phyloP scores from a whole-genome alignment of 345 rosid genomes.

The Dipteronia dyeriana region DNA sequence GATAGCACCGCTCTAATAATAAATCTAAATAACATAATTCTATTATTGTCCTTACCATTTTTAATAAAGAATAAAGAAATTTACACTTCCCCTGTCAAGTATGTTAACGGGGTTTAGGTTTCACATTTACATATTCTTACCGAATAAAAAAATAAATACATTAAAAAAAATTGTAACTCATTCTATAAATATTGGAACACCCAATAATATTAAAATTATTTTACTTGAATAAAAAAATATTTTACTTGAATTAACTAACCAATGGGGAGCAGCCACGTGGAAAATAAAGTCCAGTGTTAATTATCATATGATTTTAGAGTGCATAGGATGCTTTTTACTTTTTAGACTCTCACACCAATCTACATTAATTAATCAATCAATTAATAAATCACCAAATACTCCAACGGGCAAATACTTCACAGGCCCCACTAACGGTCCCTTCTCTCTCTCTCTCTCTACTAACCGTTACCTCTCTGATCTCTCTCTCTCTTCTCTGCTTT shows the following conservation, averaged over 20 bases:
- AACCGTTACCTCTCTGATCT: not conserved
- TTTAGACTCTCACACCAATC: not conserved
- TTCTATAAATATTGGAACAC: too few relatives aligned
- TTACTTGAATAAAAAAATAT: too few relatives aligned
- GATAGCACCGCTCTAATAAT: too few relatives aligned
- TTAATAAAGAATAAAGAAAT: too few relatives aligned
- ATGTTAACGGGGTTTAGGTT: too few relatives aligned
- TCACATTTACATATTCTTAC: too few relatives aligned
- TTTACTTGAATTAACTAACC: not conserved
- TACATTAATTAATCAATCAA: not conserved
- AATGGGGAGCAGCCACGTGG: not conserved
- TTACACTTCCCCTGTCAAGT: too few relatives aligned
- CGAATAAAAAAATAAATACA: too few relatives aligned
- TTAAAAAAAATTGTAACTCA: too few relatives aligned
- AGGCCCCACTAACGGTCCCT: slow-evolving; percentile 24
- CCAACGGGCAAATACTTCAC: slow-evolving; percentile 42
- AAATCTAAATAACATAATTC: too few relatives aligned
- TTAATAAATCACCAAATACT: slow-evolving; percentile 1
- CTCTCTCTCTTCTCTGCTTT: not conserved
- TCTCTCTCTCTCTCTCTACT: not conserved
- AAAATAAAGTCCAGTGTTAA: too few relatives aligned
- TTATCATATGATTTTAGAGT: not conserved
- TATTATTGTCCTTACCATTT: too few relatives aligned
- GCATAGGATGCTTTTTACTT: not conserved
- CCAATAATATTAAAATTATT: not conserved